phyloP scores from a whole-genome alignment of 176 grass and related monocot species.

The Phoenix roebelenii region DNA sequence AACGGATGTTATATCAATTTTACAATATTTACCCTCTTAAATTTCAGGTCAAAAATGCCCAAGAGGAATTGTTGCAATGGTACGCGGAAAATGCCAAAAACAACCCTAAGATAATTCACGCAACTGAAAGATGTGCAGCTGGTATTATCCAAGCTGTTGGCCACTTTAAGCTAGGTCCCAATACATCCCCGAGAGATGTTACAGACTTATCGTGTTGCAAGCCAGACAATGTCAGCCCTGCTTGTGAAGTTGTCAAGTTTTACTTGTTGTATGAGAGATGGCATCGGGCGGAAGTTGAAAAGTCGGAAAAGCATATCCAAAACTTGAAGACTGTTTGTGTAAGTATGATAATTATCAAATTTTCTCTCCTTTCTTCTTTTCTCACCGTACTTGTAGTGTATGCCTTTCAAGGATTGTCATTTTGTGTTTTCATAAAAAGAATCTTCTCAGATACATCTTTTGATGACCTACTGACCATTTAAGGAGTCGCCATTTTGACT shows the following conservation, averaged over 20 bases:
- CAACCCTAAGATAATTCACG: conserved; percentile 53
- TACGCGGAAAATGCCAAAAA: conserved; percentile 54
- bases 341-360: conserved; percentile 24
- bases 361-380: conserved; percentile 1
- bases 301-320: conserved; percentile 40
- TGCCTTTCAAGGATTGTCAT: no score
- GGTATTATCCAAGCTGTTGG: conserved; percentile 80
- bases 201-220: conserved; percentile 37
- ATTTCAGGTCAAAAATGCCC: conserved; percentile 81
- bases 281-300: conserved; percentile 45
- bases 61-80: conserved; percentile 81
- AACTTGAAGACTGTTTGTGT: conserved; percentile 58
- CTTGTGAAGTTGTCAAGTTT: conserved; percentile 50
- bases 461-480: no score
- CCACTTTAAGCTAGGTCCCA: conserved; percentile 59
- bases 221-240: conserved; percentile 39
- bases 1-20: background rate
- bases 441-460: no score
- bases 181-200: conserved; percentile 53
- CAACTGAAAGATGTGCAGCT: conserved; percentile 62
- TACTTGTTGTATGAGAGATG: conserved; percentile 81
- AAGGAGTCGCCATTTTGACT: no score
- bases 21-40: background rate
- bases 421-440: no score
- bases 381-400: no score